A percentile compares a stretch with the other conserved stretches of the same genome.
These are phyloP conservation scores for Tolypocladium guangdongense DNA, from an alignment of 2,329 filamentous ascomycete species.

Conservation along the genomic window DNA sequence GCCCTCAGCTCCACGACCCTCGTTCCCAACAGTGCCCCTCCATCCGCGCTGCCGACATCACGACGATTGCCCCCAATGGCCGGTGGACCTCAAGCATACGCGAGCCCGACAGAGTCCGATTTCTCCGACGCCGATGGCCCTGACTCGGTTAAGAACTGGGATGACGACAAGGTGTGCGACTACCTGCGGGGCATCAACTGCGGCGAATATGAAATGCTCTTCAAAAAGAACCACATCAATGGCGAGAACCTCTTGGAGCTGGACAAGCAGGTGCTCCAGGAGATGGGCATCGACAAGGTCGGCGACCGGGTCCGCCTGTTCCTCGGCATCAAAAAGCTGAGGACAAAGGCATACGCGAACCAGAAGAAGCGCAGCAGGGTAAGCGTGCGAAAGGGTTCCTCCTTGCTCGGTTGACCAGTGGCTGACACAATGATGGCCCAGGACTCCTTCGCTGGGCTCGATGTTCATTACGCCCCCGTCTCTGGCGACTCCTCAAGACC, in stretches of 20 bases:
- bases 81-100: slow-evolving; percentile 46
- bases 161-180: slow-evolving; percentile 82
- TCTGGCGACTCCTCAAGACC: slow-evolving; percentile 37
- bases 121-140: slow-evolving; percentile 75
- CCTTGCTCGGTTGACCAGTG: not conserved
- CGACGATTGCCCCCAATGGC: slow-evolving; percentile 40
- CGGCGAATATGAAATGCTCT: slow-evolving; percentile 83
- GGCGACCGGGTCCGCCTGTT: slow-evolving; percentile 91
- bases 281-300: slow-evolving; percentile 97
- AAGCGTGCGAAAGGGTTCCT: slow-evolving; percentile 17
- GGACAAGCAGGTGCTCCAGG: slow-evolving; percentile 90
- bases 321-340: slow-evolving; percentile 71
- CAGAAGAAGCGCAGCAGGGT: slow-evolving; percentile 81
- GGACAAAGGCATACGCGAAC: slow-evolving; percentile 65
- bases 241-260: slow-evolving; percentile 94
- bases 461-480: slow-evolving; percentile 43
- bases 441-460: slow-evolving; percentile 77
- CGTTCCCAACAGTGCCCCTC: slow-evolving; percentile 31
- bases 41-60: slow-evolving; percentile 37
- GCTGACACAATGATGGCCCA: slow-evolving; percentile 20
- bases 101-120: slow-evolving; percentile 83
- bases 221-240: slow-evolving; percentile 90
- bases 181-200: slow-evolving; percentile 89
- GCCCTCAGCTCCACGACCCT: slow-evolving; percentile 36
- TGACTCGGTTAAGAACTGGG: slow-evolving; percentile 74